Conservation (phyloP, 2,329 filamentous ascomycete genomes). For the Fusarium hainanense region DNA sequence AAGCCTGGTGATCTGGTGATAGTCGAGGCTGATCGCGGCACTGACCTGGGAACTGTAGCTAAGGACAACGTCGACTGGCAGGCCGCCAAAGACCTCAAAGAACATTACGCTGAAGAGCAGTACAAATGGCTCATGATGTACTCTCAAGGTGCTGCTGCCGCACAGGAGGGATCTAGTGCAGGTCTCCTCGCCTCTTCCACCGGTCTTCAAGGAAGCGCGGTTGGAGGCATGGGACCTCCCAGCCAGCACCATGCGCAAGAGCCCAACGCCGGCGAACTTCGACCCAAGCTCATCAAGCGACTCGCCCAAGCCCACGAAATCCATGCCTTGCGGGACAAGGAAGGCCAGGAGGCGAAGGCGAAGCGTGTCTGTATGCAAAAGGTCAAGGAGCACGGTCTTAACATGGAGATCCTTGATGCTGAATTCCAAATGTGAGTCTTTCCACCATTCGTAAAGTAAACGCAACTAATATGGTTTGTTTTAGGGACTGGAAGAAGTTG, state of each 20-base stretch:
- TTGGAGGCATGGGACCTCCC: conserved; percentile 82
- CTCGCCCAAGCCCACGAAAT: conserved; percentile 93
- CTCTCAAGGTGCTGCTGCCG: conserved; percentile 78
- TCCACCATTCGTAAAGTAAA: neutral
- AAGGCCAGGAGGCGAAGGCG: conserved; percentile 96
- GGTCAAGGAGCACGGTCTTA: conserved; percentile 90
- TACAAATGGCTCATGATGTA: conserved; percentile 99
- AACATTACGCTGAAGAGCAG: conserved; percentile 92
- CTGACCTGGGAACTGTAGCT: conserved; percentile 92
- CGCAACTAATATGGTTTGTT: conserved; percentile 23
- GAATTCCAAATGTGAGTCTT: conserved; percentile 95
- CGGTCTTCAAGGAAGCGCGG: conserved; percentile 74
- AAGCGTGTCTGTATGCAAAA: conserved; percentile 98
- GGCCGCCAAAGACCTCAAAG: conserved; percentile 87
- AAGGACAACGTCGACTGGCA: conserved; percentile 89
- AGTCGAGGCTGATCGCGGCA: conserved; percentile 95
- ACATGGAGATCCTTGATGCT: conserved; percentile 98
- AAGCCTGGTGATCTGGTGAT: conserved; percentile 95
- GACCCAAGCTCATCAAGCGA: conserved; percentile 96
- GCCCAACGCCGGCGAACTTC: conserved; percentile 78
- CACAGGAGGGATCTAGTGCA: conserved; percentile 68
- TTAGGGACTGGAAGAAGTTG: conserved; percentile 97
- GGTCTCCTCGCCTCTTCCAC: conserved; percentile 73
- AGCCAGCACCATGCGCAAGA: conserved; percentile 80
- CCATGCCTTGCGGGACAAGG: conserved; percentile 88